Evolutionary conservation across 2,329 filamentous ascomycete species (phyloP), one percentile per base, ranked within the genome.

Genomic region (Fusarium acutatum): DNA sequence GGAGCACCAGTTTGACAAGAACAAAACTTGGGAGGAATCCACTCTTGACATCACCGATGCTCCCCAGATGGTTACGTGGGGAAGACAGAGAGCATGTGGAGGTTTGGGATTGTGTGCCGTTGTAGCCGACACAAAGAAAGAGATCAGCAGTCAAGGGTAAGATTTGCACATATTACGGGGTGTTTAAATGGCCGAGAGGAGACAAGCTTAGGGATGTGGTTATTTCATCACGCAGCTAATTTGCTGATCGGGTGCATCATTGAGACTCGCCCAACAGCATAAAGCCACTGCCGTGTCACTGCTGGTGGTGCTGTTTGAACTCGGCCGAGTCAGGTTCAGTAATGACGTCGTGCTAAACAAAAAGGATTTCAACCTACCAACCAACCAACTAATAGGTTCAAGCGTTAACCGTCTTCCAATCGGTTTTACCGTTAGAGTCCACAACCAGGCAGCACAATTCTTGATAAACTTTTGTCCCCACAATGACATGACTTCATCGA

Each of bases 41-140:
- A 73, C 72, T 43, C 47, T 73, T 72, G 69, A 76, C 73, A 77
- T 74, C 73, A 75, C 66, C 37, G 67, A 30, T 60, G 46, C 22
- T 56, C 64, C 37, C 59, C 54, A 52, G 57, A 52, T 60, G 58
- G 46, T 28, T 49, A 18, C 46, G 50, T 53, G 61, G 54, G 32
- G 50, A 38, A 26, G 15, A 38, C 26, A 26, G 6, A 38, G 24
- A 22, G 18, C 26, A 22, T 61, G 69, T 72, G 60, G 65, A 62
- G 64, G 64, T 69, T 60, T n/a, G 20, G 13, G 41, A 34, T 35
- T 35, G 26, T 38, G 62, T 72, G 72, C 72, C 71, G 72, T 56
- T 59, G 52, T 74, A 74, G 60, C 71, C 71, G 72, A 28, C 13
- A 4, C 11, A 35, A 11, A 38, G 24, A 22, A 8, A 47, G 26